Base-by-base conservation (phyloP, 78 protist species). In the Capsaspora owczarzaki region DNA sequence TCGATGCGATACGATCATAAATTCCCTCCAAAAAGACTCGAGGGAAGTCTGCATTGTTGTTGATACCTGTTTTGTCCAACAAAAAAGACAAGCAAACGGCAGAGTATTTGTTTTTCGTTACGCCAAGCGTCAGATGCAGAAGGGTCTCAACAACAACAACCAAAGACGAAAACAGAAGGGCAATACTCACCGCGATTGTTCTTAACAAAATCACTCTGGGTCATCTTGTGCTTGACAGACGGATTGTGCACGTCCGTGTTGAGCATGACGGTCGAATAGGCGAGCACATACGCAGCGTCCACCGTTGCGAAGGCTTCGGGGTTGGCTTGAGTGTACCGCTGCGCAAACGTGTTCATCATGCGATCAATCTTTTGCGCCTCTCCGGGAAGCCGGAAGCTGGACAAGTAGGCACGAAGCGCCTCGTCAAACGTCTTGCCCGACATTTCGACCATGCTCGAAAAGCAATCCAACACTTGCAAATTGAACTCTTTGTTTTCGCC, bases 311-410 rank as follows among this genome's bases (percentile, higher is more conserved):
- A 41, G 8, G 37, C 61, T 35, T 38, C 61, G 19, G 74, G 43
- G 20, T 43, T 35, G 44, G 2, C 1, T 29, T 51, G n/a, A 61
- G 35, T 22, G 60, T 74, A 85, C 14, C 25, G 42, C 2, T n/a
- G 0, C 22, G 85, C 74, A 37, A 66, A 85, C 60, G 0, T 1
- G 41, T 85, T 77, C 81, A 85, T 72, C n/a, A 85, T 79, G 53
- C 89, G 87, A 27, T 84, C 96, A 47, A 93, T 93, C 81, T 90
- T 79, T 80, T 93, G 96, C 10, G 93, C 84, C n/a, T 81, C 85
- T 35, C 99, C 99, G 1, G 91, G 94, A 19, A 91, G 86, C 14
- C 70, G 89, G 61, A 86, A 87, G 2, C 35, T 0, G 22, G 10
- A 14, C 33, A 85, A 69, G 63, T 81, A 79, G 69, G 0, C 12